Base-by-base conservation (phyloP, 1,284 basidiomycete genomes). In the Veloboletus limbatus region DNA sequence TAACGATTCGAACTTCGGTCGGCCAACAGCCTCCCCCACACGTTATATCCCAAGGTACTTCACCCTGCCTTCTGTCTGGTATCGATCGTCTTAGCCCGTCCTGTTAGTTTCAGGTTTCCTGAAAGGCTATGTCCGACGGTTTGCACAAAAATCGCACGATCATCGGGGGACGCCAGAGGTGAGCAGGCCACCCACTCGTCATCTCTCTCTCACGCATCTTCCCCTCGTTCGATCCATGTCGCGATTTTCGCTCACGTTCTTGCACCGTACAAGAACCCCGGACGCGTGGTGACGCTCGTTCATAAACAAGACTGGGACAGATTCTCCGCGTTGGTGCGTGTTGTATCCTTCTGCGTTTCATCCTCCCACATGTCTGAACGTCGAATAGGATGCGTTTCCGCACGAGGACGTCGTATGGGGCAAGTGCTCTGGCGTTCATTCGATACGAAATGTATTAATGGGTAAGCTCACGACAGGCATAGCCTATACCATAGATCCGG, bases 251-350 rank as follows among this genome's bases (percentile, higher is more conserved):
- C 37, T 27, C 17, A 8, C n/a, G 3, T 10, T 36, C 26, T 20
- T 10, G 14, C 7, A 20, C 26, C 18, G 28, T 13, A n/a, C 6
- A 58, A 89, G 84, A 78, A 71, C 46, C 88, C 88, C 6, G 91
- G 91, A 4, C 72, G 91, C n/a, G 92, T 92, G 2, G 92, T 92
- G 5, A 95, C 92, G 2, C 71, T 95, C 4, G 75, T 94, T n/a
- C 85, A 88, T 57, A 85, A 88, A 48, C 79, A 84, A 62, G 87
- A 92, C 45, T 95, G 91, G 91, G 81, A 83, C 40, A 65, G 68
- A 8, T 83, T 88, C 59, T 86, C 86, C 13, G 70, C 62, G 17
- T 76, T 77, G 17, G 86, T 86, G 52, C 51, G 78, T 61, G 7
- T 21, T 16, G 20, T 31, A 10, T 37, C 13, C 7, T 4, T 9